Evolutionary conservation across 2,329 filamentous ascomycete species (phyloP).

Genomic region (Metarhizium rileyi): DNA sequence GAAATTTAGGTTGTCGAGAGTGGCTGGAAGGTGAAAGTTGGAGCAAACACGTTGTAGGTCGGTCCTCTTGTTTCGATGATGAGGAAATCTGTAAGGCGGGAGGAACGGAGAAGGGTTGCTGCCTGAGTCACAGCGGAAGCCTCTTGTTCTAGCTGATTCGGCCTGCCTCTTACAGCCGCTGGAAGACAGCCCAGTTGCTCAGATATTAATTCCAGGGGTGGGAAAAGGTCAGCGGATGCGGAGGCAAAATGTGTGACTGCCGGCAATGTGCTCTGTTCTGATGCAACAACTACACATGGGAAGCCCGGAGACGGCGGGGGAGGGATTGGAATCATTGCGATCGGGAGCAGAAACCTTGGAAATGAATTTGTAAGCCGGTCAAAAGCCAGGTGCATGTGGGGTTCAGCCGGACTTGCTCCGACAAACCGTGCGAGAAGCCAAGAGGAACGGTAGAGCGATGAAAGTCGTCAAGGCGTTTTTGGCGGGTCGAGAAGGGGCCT

Average conservation of each 20-base stretch:
- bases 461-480: too few species aligned
- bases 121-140: conserved; percentile 25
- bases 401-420: not conserved
- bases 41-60: conserved; percentile 5
- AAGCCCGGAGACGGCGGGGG: not conserved
- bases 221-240: not conserved
- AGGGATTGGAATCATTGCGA: not conserved
- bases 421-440: not conserved
- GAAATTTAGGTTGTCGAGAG: too few species aligned
- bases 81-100: conserved; percentile 1
- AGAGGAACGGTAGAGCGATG: too few species aligned
- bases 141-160: conserved; percentile 14
- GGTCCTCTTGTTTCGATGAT: not conserved
- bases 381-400: not conserved
- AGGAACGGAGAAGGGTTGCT: conserved; percentile 15
- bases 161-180: not conserved
- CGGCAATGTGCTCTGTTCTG: not conserved
- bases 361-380: conserved; percentile 5
- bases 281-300: too few species aligned
- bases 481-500: too few species aligned
- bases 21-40: conserved; percentile 2
- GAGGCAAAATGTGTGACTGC: not conserved
- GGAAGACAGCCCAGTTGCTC: not conserved
- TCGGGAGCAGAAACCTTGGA: not conserved
- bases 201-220: not conserved